Conservation (phyloP, 768 basidiomycete genomes). For the Epithele typhae region DNA sequence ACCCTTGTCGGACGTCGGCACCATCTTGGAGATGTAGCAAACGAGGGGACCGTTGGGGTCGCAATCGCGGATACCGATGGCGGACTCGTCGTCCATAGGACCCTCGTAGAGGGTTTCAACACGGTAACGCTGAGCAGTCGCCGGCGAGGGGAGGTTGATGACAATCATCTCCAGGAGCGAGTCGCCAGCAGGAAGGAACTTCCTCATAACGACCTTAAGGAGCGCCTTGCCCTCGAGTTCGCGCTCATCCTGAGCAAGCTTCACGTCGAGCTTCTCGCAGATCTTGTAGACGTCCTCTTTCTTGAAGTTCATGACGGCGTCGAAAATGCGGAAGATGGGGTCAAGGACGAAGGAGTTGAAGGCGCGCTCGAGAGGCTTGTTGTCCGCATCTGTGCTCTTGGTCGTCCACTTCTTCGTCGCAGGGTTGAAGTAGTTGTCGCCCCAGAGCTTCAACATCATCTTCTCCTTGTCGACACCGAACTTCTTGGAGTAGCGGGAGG, state of each 20-base stretch:
- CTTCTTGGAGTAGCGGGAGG: constrained; percentile 91
- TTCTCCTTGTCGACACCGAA: constrained; percentile 99
- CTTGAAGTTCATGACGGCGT: constrained; percentile 99
- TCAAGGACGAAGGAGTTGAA: constrained; percentile 99
- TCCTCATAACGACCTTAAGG: constrained; percentile 97
- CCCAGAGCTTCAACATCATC: constrained; percentile 98
- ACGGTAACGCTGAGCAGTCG: constrained; percentile 96
- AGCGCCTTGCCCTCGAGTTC: constrained; percentile 94
- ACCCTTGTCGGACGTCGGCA: constrained; percentile 99
- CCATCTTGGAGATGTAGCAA: constrained; percentile 99
- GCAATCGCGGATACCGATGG: constrained; percentile 97
- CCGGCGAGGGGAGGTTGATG: constrained; percentile 97
- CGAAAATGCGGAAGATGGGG: constrained; percentile 98
- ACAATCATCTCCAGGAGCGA: constrained; percentile 99
- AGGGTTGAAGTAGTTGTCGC: constrained; percentile 99
- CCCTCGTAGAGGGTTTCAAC: constrained; percentile 99
- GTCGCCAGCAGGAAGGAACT: constrained; percentile 99
- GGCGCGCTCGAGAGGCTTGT: constrained; percentile 93
- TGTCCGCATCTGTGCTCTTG: constrained; percentile 66
- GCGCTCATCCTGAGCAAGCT: constrained; percentile 81
- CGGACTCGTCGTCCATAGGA: constrained; percentile 99
- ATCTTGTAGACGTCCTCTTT: constrained; percentile 81
- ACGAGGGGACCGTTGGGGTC: constrained; percentile 95
- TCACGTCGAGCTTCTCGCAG: constrained; percentile 95
- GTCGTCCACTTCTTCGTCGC: constrained; percentile 95